Base-by-base conservation (phyloP, 257 asterid genomes). In the Solanum megistacrolobum region DNA sequence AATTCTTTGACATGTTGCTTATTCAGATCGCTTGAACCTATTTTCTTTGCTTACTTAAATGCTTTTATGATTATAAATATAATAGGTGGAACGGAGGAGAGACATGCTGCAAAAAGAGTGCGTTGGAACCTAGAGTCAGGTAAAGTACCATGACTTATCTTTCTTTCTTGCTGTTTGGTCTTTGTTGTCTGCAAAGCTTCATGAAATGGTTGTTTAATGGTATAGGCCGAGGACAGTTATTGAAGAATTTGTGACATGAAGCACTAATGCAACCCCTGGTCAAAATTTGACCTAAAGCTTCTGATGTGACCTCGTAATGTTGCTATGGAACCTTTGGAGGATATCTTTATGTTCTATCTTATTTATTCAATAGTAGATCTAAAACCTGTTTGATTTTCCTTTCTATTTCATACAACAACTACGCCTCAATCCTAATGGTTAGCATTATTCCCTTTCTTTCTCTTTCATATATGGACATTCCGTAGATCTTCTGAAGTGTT, bases 61-160 rank as follows among this genome's bases (percentile, higher is more conserved):
- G 69, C 86, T 75, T 35, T 68, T 90, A 9, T 87, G 83, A 69
- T 87, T 83, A 46, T 86, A 27, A 27, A 60, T 84, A 43, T 69
- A 87, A 87, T 89, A 93, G 96, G 91, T 87, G 92, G 43, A 76
- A 91, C 43, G 89, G 90, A 68, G 89, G 86, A 34, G 88, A 90
- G 66, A 52, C 93, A 25, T 48, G 90, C 87, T 25, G 83, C 52
- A 23, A 95, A 93, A 91, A 92, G 89, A 91, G 91, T 92, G 81
- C 88, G 85, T 52, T 95, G 97, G 98, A 91, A 91, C 75, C 91
- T 90, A 38, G 93, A 90, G 7, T 66, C 91, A 86, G 94, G 98
- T 94, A 87, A 79, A 81, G 41, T 72, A 68, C 12, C 81, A 65
- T 78, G 72, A 36, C 55, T 48, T 34, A 7, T 76, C 68, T 36